Conservation (phyloP, 306 rosid species). For the Vicia sativa region DNA sequence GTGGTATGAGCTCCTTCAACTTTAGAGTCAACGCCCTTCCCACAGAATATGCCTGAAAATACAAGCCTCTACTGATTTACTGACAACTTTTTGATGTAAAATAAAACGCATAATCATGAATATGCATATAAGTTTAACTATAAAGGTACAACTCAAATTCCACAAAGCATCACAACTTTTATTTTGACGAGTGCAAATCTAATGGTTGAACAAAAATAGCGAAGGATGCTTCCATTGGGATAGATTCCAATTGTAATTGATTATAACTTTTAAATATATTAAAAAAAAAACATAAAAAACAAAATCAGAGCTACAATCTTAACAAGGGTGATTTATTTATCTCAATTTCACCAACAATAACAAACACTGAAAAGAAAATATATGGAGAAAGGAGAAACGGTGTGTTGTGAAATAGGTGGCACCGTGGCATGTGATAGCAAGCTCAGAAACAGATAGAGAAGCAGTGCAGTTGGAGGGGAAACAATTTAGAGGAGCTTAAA, state of each 20-base stretch:
- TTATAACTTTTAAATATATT: background rate
- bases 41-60: slow-evolving; percentile 79
- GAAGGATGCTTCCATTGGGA: background rate
- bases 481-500: background rate
- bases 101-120: slow-evolving; percentile 4
- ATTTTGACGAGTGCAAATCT: background rate
- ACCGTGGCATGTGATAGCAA: background rate
- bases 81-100: slow-evolving; percentile 24
- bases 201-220: background rate
- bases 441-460: background rate
- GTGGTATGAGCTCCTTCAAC: slow-evolving; percentile 95
- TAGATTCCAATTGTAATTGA: background rate
- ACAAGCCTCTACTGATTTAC: slow-evolving; percentile 33
- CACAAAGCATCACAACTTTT: background rate
- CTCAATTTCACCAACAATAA: background rate
- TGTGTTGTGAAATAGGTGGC: background rate
- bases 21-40: slow-evolving; percentile 93
- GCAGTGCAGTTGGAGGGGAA: background rate
- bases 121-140: slow-evolving; percentile 23
- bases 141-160: background rate
- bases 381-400: background rate
- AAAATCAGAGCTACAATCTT: slow-evolving; percentile 6
- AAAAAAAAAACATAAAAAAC: background rate
- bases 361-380: background rate
- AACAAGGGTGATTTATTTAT: background rate